A percentile compares a stretch with the other conserved stretches of the same genome.
phyloP scores from a whole-genome alignment of 495 filamentous ascomycete genomes.

The Darksidea phi region DNA sequence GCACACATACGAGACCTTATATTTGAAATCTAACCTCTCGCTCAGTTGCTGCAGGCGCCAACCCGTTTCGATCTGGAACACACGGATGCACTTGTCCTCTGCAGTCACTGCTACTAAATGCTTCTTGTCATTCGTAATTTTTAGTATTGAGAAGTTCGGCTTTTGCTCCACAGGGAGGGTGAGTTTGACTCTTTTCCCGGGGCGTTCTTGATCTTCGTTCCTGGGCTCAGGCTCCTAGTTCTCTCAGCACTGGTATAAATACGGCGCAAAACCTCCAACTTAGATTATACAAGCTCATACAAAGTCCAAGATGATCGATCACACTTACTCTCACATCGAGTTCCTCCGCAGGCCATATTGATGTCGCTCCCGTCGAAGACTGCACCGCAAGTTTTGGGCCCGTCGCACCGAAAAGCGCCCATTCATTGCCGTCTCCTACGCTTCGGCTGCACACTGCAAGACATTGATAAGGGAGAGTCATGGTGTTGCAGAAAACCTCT shows the following conservation, averaged over 20 bases:
- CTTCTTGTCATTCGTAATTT: slow-evolving; percentile 57
- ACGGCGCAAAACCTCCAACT: too few species aligned
- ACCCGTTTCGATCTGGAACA: slow-evolving; percentile 64
- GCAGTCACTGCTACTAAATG: slow-evolving; percentile 75
- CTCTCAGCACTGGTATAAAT: slow-evolving; percentile 2
- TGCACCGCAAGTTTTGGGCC: slow-evolving; percentile 54
- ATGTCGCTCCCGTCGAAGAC: slow-evolving; percentile 53
- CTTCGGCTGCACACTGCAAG: slow-evolving; percentile 48
- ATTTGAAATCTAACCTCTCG: slow-evolving; percentile 57
- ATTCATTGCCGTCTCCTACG: slow-evolving; percentile 34
- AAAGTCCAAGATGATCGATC: not conserved
- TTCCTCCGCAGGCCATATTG: slow-evolving; percentile 22
- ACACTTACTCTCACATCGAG: slow-evolving; percentile 14
- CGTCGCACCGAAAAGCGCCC: slow-evolving; percentile 55
- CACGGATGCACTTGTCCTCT: slow-evolving; percentile 86
- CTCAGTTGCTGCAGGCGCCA: slow-evolving; percentile 67
- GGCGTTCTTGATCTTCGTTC: slow-evolving; percentile 44
- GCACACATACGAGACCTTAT: not conserved
- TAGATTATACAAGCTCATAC: too few species aligned
- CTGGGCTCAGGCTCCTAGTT: slow-evolving; percentile 30
- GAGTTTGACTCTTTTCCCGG: slow-evolving; percentile 55
- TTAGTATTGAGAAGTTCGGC: slow-evolving; percentile 40
- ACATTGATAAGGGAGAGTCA: slow-evolving; percentile 54
- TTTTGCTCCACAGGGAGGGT: slow-evolving; percentile 33
- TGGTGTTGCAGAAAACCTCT: slow-evolving; percentile 9